These are phyloP conservation scores for Parietichytrium sp. DNA, from an alignment of 108 stramenopile genomes.

Conservation along the genomic window DNA sequence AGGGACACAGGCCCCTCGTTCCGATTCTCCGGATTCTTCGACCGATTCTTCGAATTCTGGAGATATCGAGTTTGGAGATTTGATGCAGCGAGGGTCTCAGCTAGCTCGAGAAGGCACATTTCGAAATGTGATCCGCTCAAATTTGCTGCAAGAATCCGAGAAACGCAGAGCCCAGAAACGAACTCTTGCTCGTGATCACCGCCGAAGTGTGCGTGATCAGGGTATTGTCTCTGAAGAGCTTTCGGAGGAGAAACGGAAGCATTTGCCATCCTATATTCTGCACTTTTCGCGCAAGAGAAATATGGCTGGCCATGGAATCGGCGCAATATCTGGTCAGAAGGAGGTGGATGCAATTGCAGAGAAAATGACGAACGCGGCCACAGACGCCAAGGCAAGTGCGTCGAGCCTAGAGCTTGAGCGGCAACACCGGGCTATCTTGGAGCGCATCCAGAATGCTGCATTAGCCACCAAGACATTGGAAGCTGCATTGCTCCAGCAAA, in stretches of 20 bases:
- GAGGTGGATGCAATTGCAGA: neutral
- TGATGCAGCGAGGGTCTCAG: neutral
- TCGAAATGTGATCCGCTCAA: neutral
- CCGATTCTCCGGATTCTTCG: too few species aligned
- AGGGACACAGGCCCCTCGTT: too few species aligned
- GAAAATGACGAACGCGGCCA: neutral
- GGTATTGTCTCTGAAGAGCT: too few species aligned
- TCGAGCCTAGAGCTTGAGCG: neutral
- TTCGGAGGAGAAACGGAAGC: neutral
- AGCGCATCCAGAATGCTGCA: neutral
- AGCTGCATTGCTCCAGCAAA: neutral
- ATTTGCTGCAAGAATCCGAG: neutral
- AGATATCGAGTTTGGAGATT: neutral
- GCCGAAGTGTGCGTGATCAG: too few species aligned
- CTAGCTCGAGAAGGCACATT: neutral
- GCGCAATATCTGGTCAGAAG: neutral
- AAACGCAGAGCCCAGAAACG: neutral
- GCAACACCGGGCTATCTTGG: slow-evolving; percentile 1
- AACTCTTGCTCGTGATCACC: neutral
- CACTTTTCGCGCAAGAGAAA: neutral
- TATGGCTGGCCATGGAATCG: neutral
- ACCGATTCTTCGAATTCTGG: too few species aligned
- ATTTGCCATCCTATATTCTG: neutral
- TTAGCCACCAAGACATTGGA: neutral
- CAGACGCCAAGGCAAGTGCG: neutral